Conservation (phyloP, 495 filamentous ascomycete genomes). For the Penicillium waksmanii region DNA sequence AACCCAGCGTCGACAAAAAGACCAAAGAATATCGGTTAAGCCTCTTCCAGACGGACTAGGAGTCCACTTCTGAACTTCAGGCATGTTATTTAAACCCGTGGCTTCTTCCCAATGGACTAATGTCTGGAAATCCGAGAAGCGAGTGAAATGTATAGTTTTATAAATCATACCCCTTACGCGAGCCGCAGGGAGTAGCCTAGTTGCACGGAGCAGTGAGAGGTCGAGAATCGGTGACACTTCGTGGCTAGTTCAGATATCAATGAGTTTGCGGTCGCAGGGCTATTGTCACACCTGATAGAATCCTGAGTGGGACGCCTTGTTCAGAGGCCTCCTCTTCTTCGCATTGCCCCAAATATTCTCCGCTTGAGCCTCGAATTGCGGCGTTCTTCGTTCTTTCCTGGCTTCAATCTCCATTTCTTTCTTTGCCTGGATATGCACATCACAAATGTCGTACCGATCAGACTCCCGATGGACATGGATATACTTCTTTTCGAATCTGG, state of each 20-base stretch:
- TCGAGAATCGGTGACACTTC: not conserved
- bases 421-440: not conserved
- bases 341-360: not conserved
- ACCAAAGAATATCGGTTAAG: constrained; percentile 3
- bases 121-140: not conserved
- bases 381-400: not conserved
- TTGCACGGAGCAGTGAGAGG: not conserved
- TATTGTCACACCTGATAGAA: constrained; percentile 3
- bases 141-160: not conserved
- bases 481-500: not conserved
- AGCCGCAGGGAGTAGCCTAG: not conserved
- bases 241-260: not conserved
- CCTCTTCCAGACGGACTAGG: not conserved
- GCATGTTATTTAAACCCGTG: not conserved
- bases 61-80: not conserved
- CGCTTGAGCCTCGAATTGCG: not conserved
- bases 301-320: not conserved
- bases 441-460: constrained; percentile 3
- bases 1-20: not conserved
- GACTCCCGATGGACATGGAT: constrained; percentile 3
- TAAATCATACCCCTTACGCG: not conserved
- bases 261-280: not conserved
- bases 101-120: not conserved
- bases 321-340: not conserved
- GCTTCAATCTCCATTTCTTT: not conserved